A percentile compares a stretch with the other conserved stretches of the same genome.
Conservation (phyloP, 371 early-diverging fungal genomes). For the Apophysomyces elegans region DNA sequence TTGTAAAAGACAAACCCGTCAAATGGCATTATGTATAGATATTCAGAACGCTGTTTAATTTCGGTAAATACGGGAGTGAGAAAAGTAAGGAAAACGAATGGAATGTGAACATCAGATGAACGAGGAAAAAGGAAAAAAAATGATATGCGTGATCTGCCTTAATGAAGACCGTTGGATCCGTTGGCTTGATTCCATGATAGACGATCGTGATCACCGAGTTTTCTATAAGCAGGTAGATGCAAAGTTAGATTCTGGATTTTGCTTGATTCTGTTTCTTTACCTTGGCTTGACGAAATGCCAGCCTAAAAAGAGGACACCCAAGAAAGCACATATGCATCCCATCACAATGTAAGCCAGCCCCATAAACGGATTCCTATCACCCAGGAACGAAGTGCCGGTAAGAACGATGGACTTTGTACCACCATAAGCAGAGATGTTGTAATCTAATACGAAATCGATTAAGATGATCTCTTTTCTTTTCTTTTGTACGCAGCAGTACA, state of each 20-base stretch:
- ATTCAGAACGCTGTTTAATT: too few relatives aligned
- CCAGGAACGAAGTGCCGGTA: conserved; percentile 92
- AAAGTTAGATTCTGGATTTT: conserved; percentile 3
- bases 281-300: conserved; percentile 93
- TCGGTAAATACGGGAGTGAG: background rate
- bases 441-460: conserved; percentile 57
- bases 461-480: background rate
- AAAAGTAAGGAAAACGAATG: background rate
- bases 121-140: background rate
- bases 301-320: conserved; percentile 87
- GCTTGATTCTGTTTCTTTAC: conserved; percentile 40
- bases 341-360: conserved; percentile 93
- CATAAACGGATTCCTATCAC: conserved; percentile 95
- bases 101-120: background rate
- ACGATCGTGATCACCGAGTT: conserved; percentile 95
- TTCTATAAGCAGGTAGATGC: conserved; percentile 51
- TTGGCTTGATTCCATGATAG: conserved; percentile 91
- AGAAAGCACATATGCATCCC: conserved; percentile 83
- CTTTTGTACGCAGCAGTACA: background rate
- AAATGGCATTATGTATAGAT: too few relatives aligned
- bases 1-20: too few relatives aligned
- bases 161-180: background rate
- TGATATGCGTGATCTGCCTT: background rate
- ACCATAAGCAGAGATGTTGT: conserved; percentile 80
- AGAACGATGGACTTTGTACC: conserved; percentile 95